phyloP scores from a whole-genome alignment of 148 eudicot species.

The Vaccinium vitisidaea region DNA sequence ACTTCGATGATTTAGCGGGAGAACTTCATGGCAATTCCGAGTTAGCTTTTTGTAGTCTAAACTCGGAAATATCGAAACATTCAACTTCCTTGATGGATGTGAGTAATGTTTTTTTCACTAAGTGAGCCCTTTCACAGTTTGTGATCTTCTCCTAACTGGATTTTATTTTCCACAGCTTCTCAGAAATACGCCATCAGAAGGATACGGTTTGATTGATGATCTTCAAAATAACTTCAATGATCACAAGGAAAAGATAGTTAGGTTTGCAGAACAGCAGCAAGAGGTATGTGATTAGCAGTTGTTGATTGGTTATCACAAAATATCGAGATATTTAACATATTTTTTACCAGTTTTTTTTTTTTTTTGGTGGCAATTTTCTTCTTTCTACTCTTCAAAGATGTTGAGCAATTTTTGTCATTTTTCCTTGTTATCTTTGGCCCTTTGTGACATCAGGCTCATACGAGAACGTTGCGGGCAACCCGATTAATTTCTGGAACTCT shows the following conservation, averaged over 20 bases:
- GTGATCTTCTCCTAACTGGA: background rate
- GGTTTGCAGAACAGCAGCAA: conserved; percentile 23
- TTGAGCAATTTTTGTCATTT: background rate
- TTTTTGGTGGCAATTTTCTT: background rate
- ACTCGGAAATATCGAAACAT: conserved; percentile 24
- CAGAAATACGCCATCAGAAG: conserved; percentile 20
- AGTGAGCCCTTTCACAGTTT: background rate
- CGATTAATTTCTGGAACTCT: conserved; percentile 17
- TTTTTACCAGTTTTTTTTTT: background rate
- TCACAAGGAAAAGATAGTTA: conserved; percentile 22
- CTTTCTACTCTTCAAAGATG: background rate
- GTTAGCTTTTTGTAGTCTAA: conserved; percentile 12
- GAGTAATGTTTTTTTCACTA: conserved; percentile 1
- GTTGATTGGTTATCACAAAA: no score
- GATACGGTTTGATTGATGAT: conserved; percentile 13
- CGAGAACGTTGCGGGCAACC: conserved; percentile 9
- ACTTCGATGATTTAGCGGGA: conserved; percentile 24
- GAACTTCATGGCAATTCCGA: conserved; percentile 27
- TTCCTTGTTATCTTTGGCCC: background rate
- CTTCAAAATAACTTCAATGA: conserved; percentile 22
- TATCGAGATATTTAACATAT: background rate
- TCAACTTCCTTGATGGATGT: conserved; percentile 29
- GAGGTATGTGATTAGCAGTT: conserved; percentile 19
- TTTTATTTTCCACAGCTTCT: conserved; percentile 19
- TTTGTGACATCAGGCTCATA: conserved; percentile 13